Percentiles rank a stretch among this genome's conserved stretches.
These are phyloP conservation scores for Carex cristatella DNA, from an alignment of 176 grass and related monocot genomes.

Conservation along the genomic window DNA sequence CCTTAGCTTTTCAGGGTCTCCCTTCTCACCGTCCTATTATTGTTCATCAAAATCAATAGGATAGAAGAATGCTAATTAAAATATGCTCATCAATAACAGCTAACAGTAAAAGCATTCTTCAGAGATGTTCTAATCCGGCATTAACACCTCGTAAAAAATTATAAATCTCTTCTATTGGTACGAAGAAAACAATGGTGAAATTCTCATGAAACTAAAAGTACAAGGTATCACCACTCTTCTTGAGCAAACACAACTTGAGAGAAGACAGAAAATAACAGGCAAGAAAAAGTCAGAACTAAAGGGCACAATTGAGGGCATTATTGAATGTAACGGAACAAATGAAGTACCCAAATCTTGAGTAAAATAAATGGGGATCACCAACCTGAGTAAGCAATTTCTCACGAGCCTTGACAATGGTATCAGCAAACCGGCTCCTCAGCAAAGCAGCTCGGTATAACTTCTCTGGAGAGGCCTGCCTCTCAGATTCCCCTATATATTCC, in stretches of 20 bases:
- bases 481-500: slow-evolving; percentile 70
- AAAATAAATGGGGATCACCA: background rate
- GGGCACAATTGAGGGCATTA: background rate
- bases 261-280: background rate
- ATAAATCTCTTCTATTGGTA: background rate
- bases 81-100: background rate
- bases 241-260: background rate
- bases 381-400: slow-evolving; percentile 77
- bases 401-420: slow-evolving; percentile 83
- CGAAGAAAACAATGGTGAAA: no score
- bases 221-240: background rate
- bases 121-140: background rate
- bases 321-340: background rate
- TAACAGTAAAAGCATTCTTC: background rate
- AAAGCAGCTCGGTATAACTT: slow-evolving; percentile 74
- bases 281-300: background rate
- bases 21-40: slow-evolving; percentile 61
- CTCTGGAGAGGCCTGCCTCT: slow-evolving; percentile 68
- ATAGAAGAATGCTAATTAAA: background rate
- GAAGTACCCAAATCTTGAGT: background rate
- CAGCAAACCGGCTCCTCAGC: slow-evolving; percentile 68
- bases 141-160: background rate
- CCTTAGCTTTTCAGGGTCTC: slow-evolving; percentile 29
- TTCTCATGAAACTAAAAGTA: background rate
- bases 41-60: slow-evolving; percentile 7